Evolutionary conservation across 306 rosid genomes (phyloP).

Genomic region (Prunus persica): DNA sequence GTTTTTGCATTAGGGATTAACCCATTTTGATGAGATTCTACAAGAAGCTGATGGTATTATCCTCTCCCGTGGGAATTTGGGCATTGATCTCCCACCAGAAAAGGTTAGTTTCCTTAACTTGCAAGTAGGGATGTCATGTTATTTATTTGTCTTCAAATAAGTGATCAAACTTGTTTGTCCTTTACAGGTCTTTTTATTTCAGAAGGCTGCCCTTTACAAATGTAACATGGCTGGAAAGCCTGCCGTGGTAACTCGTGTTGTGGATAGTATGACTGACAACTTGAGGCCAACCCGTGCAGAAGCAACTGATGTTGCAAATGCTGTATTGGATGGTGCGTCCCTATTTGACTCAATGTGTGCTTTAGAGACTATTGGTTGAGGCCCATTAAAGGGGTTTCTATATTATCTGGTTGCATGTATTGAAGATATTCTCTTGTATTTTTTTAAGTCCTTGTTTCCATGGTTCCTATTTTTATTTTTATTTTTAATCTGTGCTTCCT

Average conservation of each 20-base stretch:
- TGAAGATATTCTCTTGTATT: slow-evolving; percentile 4
- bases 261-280: slow-evolving; percentile 98
- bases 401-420: neutral
- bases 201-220: slow-evolving; percentile 91
- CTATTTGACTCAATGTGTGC: neutral
- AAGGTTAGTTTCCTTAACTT: slow-evolving; percentile 29
- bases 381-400: neutral
- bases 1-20: slow-evolving; percentile 34
- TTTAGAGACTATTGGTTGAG: neutral
- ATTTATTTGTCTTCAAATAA: neutral
- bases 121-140: neutral
- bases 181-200: slow-evolving; percentile 88
- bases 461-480: neutral
- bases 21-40: slow-evolving; percentile 48
- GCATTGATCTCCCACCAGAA: slow-evolving; percentile 58
- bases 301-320: slow-evolving; percentile 99
- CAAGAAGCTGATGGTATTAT: slow-evolving; percentile 60
- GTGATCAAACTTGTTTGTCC: neutral
- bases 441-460: neutral
- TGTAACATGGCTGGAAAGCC: slow-evolving; percentile 99
- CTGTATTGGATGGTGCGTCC: slow-evolving; percentile 88
- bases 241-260: slow-evolving; percentile 99
- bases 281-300: slow-evolving; percentile 99
- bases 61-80: slow-evolving; percentile 58
- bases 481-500: slow-evolving; percentile 1